Base-by-base conservation (phyloP, 176 grass and related monocot genomes). In the Musa troglodytarum region DNA sequence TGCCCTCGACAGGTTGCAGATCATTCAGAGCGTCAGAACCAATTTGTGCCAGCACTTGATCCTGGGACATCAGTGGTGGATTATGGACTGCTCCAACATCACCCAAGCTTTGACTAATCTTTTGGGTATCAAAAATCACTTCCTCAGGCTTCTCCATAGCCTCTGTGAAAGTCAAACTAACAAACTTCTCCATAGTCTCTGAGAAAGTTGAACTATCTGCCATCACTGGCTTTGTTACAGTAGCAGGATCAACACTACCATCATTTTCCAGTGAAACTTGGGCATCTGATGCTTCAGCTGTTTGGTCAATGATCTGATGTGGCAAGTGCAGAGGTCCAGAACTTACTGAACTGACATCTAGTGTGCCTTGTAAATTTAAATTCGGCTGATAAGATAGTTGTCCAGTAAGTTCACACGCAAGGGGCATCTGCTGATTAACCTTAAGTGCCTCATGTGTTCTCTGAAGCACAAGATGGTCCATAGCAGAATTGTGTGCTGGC, bases 361-460 rank as follows among this genome's bases (percentile, higher is more conserved):
- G 79, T 11, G 23, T 69, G 72, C 69, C 69, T 73, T 71, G 85
- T 34, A 68, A 74, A 76, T 76, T 81, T 52, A 81, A 49, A 89
- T 76, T 83, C 65, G 82, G 72, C 75, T 79, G 77, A 81, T 58
- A 79, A 73, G 77, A 70, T 77, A 63, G 77, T 28, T 89, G 86
- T 68, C 71, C 80, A 74, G 78, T 78, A 22, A 49, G 29, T 63
- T 80, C 69, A 65, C 76, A 76, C 68, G 71, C 79, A 53, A 43
- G 64, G 50, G 80, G 55, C 82, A 82, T 69, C 76, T 89, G 83
- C 57, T 65, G 79, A 79, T 85, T 76, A 15, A 73, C 70, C 50
- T 93, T 77, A 74, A 77, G 74, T 74, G 68, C 58, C 55, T 93
- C 90, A 81, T 87, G 82, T 76, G 80, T 71, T 85, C 80, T 89